Evolutionary conservation across 805 yeast genomes (phyloP).

Genomic region (Ogataea corticis): DNA sequence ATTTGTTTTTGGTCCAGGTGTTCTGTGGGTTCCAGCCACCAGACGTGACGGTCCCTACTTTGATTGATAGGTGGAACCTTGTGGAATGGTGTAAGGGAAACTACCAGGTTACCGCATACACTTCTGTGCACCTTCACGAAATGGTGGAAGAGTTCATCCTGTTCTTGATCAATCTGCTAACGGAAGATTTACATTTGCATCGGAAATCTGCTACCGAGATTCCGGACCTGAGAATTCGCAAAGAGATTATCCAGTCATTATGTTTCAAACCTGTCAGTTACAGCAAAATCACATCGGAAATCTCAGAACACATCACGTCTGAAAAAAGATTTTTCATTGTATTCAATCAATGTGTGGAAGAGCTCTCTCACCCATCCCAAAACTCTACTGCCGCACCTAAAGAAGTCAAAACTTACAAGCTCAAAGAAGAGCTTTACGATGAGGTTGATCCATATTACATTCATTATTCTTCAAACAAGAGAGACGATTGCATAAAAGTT

Average conservation of each 20-base stretch:
- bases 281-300: constrained; percentile 62
- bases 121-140: constrained; percentile 24
- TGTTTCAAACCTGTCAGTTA: constrained; percentile 74
- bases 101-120: constrained; percentile 45
- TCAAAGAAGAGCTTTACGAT: constrained; percentile 55
- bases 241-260: constrained; percentile 81
- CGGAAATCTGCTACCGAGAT: constrained; percentile 50
- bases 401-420: constrained; percentile 64
- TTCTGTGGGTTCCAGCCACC: constrained; percentile 53
- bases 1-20: constrained; percentile 71
- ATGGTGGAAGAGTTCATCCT: constrained; percentile 81
- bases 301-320: constrained; percentile 74
- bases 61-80: constrained; percentile 72
- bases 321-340: constrained; percentile 72
- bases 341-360: constrained; percentile 55
- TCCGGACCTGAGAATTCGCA: constrained; percentile 50
- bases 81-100: constrained; percentile 51
- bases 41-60: constrained; percentile 52
- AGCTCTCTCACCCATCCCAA: constrained; percentile 42
- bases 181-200: constrained; percentile 63
- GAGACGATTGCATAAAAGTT: constrained; percentile 78
- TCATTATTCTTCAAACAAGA: constrained; percentile 71
- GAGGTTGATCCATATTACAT: constrained; percentile 80
- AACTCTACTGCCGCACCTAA: constrained; percentile 38
- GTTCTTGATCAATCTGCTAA: constrained; percentile 63